These are phyloP conservation scores for Kodamaea restingae DNA, from an alignment of 805 yeast species.

Conservation along the genomic window DNA sequence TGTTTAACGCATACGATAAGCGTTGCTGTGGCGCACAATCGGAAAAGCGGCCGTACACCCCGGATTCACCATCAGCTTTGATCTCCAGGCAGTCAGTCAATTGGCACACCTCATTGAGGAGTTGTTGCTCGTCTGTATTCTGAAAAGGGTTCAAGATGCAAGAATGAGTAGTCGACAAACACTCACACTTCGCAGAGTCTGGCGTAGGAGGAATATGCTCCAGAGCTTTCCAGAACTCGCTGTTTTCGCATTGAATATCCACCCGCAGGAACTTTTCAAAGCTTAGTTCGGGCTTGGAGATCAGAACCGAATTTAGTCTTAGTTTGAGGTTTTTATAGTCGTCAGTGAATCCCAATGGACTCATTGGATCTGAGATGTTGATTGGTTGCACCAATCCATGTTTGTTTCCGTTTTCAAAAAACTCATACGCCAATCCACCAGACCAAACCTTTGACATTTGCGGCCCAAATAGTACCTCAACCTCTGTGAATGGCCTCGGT, in stretches of 20 bases:
- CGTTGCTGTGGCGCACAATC: conserved; percentile 36
- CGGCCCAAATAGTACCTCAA: conserved; percentile 31
- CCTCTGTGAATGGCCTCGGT: conserved; percentile 39
- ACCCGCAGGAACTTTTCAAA: background rate
- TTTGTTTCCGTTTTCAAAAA: conserved; percentile 31
- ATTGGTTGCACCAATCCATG: conserved; percentile 33
- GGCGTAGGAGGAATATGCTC: conserved; percentile 38
- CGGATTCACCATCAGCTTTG: conserved; percentile 29
- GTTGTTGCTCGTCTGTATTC: conserved; percentile 16
- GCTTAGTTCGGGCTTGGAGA: conserved; percentile 10
- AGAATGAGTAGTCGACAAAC: conserved; percentile 36
- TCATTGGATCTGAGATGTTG: conserved; percentile 21
- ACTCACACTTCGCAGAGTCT: conserved; percentile 40
- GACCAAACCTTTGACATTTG: conserved; percentile 36
- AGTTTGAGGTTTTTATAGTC: conserved; percentile 30
- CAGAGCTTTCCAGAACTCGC: conserved; percentile 18
- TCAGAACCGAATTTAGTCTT: conserved; percentile 19
- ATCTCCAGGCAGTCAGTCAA: conserved; percentile 38
- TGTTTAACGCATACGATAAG: conserved; percentile 39
- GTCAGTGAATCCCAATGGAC: conserved; percentile 14
- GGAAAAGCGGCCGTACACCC: conserved; percentile 41
- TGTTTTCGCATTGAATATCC: background rate
- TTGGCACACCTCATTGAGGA: conserved; percentile 33
- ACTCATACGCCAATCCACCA: conserved; percentile 37
- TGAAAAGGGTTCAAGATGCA: conserved; percentile 33